A percentile compares a stretch with the other conserved stretches of the same genome.
Evolutionary conservation across 176 grass and related monocot species (phyloP).

Genomic region (Hordeum marinum): DNA sequence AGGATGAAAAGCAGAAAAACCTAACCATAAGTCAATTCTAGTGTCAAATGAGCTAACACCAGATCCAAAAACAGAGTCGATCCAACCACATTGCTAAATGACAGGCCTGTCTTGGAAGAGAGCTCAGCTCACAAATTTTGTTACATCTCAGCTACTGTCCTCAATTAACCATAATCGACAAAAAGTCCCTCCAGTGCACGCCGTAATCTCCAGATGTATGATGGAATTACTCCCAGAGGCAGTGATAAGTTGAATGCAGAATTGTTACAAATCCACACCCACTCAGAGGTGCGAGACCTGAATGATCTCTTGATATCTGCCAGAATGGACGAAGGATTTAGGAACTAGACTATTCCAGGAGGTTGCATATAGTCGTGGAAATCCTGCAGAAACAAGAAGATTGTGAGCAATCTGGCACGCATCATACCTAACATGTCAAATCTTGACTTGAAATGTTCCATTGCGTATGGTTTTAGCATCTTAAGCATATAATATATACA

Average conservation of each 20-base stretch:
- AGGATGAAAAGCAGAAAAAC: slow-evolving; percentile 52
- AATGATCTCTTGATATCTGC: slow-evolving; percentile 48
- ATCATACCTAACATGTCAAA: not conserved
- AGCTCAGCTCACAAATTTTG: slow-evolving; percentile 32
- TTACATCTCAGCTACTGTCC: slow-evolving; percentile 34
- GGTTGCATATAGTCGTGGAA: slow-evolving; percentile 13
- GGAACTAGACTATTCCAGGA: slow-evolving; percentile 37
- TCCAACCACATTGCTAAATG: slow-evolving; percentile 45
- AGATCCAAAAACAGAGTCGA: slow-evolving; percentile 40
- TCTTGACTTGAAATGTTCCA: not conserved
- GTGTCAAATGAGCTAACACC: slow-evolving; percentile 18
- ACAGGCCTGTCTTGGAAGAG: slow-evolving; percentile 1
- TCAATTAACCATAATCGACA: slow-evolving; percentile 77
- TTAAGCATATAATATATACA: not conserved
- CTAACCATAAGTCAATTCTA: slow-evolving; percentile 46
- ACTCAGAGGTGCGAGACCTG: slow-evolving; percentile 58
- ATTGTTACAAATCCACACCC: slow-evolving; percentile 62
- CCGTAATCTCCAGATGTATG: slow-evolving; percentile 62
- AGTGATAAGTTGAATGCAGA: slow-evolving; percentile 25
- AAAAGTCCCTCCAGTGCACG: slow-evolving; percentile 62
- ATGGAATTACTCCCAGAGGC: slow-evolving; percentile 51
- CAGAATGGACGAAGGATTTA: slow-evolving; percentile 51
- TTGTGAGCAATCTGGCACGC: not conserved
- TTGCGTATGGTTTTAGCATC: not conserved
- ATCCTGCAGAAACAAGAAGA: slow-evolving; percentile 21